Evolutionary conservation across 768 basidiomycete genomes (phyloP), one percentile per base, ranked within the genome.

Genomic region (Hysterangium stoloniferum): DNA sequence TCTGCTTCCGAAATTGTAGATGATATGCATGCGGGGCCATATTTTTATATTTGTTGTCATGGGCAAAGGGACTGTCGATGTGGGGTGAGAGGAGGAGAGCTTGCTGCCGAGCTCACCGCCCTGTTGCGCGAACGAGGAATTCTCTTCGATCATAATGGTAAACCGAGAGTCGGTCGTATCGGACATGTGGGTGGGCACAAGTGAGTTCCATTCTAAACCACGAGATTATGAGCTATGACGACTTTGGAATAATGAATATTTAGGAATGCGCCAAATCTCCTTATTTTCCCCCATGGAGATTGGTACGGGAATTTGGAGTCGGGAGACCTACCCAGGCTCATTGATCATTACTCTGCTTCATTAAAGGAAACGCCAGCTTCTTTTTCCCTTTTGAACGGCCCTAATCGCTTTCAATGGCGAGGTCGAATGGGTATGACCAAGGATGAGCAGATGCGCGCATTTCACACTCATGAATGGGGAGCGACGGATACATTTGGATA

Each of bases 141-240:
- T 38, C 38, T 51, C 37, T 41, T 42, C 17, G 49, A 51, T 31
- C 38, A 32, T 5, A 54, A 29, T 8, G 59, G 70, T 29, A 56
- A 54, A 57, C 71, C 71, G 20, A 62, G 62, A 37, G 68, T 90
- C 1, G 78, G 78, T 3, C 79, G 87, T 55, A 76, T 83, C 5
- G 84, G 76, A 2, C 89, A 93, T 63, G 80, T 93, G 45, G 89
- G 90, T 1, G 87, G 87, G 22, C 89, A 93, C 65, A 74, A 86
- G 88, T 86, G 59, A 61, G 81, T 72, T 6, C 19, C 47, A 17
- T 2, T 17, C 24, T 22, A 37, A 29, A 22, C 37, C 45, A 4
- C 17, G 38, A 20, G 37, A 9, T 42, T 17, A 54, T 22, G 24
- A 36, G 41, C 32, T 32, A 28, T 20, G 51, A n/a, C 22, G 13